Base-by-base conservation (phyloP, 2,329 filamentous ascomycete species). In the Trichoderma semiorbis region DNA sequence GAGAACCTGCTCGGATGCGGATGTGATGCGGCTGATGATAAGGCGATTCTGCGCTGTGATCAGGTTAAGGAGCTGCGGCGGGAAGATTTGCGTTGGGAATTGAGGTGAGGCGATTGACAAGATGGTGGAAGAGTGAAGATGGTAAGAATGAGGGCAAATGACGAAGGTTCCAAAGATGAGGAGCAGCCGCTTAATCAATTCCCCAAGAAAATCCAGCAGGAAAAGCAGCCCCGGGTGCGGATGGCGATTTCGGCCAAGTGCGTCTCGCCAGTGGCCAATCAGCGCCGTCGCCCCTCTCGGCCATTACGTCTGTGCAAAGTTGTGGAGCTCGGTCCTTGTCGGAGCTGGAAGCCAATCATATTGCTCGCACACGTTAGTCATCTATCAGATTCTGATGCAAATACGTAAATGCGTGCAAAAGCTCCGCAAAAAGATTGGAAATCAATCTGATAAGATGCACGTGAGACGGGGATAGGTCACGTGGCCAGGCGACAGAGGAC, bases 231-330 rank as follows among this genome's bases (percentile, higher is more conserved):
- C 47, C 47, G 18, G 11, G 57, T 61, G 26, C 28, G 47, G 66
- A 70, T 72, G 71, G 71, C 71, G 71, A 72, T 72, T 72, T 72
- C 71, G 71, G 71, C 66, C 66, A 64, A 50, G 58, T 53, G 66
- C 66, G 43, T 32, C 66, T 62, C 50, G 11, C 18, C 18, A 55
- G 26, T 34, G 36, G 50, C 71, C 66, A 72, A 72, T 72, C 71
- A 72, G 58, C 28, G 36, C 3, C 28, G 26, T 43, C 39, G 67
- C 67, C 67, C 67, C 67, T 65, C 68, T 72, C 66, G 71, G 67
- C 71, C 67, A 72, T 72, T 72, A 72, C 71, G 71, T 72, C 60
- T 70, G n/a, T 58, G 58, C 24, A 36, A 16, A n/a, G 34, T 10
- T 7, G 57, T 69, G 67, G 57, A 62, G 60, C 66, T 70, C 67